phyloP scores from a whole-genome alignment of 257 asterid genomes.

The Solanum pennellii region DNA sequence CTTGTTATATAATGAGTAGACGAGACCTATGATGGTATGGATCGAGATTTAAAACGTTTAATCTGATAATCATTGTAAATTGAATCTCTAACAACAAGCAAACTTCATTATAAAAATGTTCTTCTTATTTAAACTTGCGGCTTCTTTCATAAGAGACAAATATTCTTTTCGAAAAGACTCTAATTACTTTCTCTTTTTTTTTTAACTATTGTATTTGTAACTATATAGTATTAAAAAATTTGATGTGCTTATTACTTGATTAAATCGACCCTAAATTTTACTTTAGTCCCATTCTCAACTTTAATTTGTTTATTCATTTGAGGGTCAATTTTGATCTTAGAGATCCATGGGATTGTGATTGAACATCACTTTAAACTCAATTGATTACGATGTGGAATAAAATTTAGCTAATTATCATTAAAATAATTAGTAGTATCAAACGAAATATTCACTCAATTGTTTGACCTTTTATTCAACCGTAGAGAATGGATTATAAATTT shows the following conservation, averaged over 20 bases:
- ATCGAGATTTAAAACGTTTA: not conserved
- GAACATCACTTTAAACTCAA: not conserved
- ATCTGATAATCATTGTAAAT: not conserved
- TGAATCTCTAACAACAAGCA: too few species aligned
- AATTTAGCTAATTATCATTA: not conserved
- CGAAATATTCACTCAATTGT: not conserved
- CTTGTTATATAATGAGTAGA: not conserved
- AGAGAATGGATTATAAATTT: not conserved
- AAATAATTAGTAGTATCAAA: not conserved
- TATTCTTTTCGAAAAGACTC: not conserved
- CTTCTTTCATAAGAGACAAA: not conserved
- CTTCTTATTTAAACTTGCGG: not conserved
- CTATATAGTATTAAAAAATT: not conserved
- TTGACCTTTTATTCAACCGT: not conserved
- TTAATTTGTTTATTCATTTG: not conserved
- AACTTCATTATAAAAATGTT: not conserved
- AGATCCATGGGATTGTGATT: not conserved
- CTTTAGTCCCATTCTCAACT: not conserved
- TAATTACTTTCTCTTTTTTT: not conserved
- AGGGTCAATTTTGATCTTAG: not conserved
- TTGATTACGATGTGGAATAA: not conserved
- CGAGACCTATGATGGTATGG: not conserved
- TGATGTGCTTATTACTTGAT: not conserved
- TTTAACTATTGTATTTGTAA: not conserved
- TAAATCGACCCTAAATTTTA: not conserved